Base-by-base conservation (phyloP, 2,329 filamentous ascomycete species). In the Arachnopeziza araneosa region DNA sequence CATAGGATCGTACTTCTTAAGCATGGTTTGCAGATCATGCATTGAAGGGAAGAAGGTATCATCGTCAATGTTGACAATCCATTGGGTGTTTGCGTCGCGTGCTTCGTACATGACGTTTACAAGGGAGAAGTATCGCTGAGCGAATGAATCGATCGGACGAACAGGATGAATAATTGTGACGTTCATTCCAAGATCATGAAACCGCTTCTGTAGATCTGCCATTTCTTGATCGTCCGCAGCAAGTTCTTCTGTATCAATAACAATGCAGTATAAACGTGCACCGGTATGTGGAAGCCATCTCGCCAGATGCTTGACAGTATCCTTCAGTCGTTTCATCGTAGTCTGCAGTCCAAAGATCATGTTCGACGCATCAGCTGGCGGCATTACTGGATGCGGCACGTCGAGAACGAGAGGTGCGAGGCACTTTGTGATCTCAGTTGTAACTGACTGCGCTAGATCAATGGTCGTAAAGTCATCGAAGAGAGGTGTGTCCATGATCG, bases 301-400 rank as follows among this genome's bases (percentile, higher is more conserved):
- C 30, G 62, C 66, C 22, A 72, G 54, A 55, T 71, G 70, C 54
- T 67, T 68, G 19, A 69, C 66, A 3, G 70, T 71, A 23, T 67
- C 68, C 22, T 64, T 67, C 26, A 72, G 60, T 9, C 70, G 63
- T 10, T 57, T 57, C 36, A 72, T 68, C 12, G 69, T 72, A 0
- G 70, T 72, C 50, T 70, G 68, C 10, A 71, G 48, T 12, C 68
- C 70, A 57, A 72, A 72, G 71, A 84, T 80, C 72, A 84, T 83
- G 63, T 83, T 80, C 56, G 80, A 81, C 8, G 81, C 76, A 62
- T 85, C 81, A 60, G 78, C 60, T 22, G 59, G 55, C 0, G 30
- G 50, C 32, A 58, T 36, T 6, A 60, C 54, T 12, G 63, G 61
- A 5, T 58, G 58, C 7, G 67, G 59, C 8, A 71, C 69, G 49